Conservation (phyloP, 2,329 filamentous ascomycete genomes). For the Dichotomopilus funicola region DNA sequence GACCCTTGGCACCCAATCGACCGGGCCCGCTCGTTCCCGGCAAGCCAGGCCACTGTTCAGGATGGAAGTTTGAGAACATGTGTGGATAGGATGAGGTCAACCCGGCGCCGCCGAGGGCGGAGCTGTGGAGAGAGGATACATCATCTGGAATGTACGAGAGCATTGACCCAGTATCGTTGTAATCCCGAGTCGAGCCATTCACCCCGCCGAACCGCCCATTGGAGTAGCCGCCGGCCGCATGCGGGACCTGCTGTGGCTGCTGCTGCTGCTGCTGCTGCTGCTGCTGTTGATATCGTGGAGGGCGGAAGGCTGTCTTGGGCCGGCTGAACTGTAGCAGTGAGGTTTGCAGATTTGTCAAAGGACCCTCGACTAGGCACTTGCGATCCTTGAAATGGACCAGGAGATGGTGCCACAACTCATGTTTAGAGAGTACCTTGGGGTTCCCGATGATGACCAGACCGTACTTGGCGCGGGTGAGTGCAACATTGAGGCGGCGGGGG, state of each 20-base stretch:
- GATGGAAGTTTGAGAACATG: slow-evolving; percentile 89
- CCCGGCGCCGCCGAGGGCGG: slow-evolving; percentile 78
- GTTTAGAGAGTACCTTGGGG: slow-evolving; percentile 94
- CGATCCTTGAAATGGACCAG: slow-evolving; percentile 94
- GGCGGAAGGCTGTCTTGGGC: slow-evolving; percentile 87
- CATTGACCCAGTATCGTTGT: slow-evolving; percentile 72
- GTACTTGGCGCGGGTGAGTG: slow-evolving; percentile 92
- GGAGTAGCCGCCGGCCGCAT: slow-evolving; percentile 39
- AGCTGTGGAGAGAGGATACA: slow-evolving; percentile 91
- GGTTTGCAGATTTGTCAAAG: slow-evolving; percentile 89
- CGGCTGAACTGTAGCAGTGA: slow-evolving; percentile 92
- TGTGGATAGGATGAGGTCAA: slow-evolving; percentile 77
- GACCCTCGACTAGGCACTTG: slow-evolving; percentile 92
- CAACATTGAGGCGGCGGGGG: slow-evolving; percentile 93
- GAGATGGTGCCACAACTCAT: slow-evolving; percentile 94
- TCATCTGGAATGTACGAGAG: slow-evolving; percentile 96
- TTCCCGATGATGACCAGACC: slow-evolving; percentile 95
- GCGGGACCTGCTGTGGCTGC: slow-evolving; percentile 58
- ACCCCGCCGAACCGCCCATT: slow-evolving; percentile 37
- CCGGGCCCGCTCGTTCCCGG: slow-evolving; percentile 54
- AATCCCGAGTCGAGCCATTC: slow-evolving; percentile 42
- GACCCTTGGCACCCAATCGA: slow-evolving; percentile 59
- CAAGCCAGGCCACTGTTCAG: slow-evolving; percentile 82
- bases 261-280: no score
- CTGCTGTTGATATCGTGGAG: slow-evolving; percentile 59